Evolutionary conservation across 2,329 filamentous ascomycete species (phyloP).

Genomic region (Cladosporium colombiae): DNA sequence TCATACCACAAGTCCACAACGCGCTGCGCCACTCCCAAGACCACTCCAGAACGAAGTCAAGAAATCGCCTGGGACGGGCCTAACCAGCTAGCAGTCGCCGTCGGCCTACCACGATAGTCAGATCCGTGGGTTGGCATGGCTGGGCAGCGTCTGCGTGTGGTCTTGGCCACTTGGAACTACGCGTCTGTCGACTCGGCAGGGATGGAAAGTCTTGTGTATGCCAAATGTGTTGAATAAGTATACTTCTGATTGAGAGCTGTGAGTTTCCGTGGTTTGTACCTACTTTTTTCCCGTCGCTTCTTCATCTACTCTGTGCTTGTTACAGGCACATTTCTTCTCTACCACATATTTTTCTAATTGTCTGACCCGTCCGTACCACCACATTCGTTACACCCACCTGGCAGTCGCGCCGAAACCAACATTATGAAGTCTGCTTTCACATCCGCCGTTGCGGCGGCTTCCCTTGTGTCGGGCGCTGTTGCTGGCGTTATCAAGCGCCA

Average conservation of each 20-base stretch:
- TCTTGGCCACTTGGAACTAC: constrained; percentile 12
- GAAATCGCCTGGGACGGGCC: constrained; percentile 4
- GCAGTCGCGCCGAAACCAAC: constrained; percentile 2
- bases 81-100: constrained; percentile 6
- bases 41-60: constrained; percentile 15
- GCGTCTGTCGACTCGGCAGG: constrained; percentile 15
- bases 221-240: constrained; percentile 18
- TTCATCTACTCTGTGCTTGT: constrained; percentile 1
- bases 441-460: constrained; percentile 16
- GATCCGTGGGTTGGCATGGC: background rate
- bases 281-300: constrained; percentile 15
- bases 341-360: constrained; percentile 11
- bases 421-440: constrained; percentile 21
- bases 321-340: background rate
- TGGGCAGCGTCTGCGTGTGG: constrained; percentile 15
- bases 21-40: constrained; percentile 18
- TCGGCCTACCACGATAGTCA: background rate
- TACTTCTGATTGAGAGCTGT: background rate
- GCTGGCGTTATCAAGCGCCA: constrained; percentile 18
- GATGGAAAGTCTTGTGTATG: constrained; percentile 21
- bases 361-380: background rate
- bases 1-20: background rate
- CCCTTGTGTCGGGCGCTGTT: constrained; percentile 16
- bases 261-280: background rate
- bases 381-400: constrained; percentile 12